These are phyloP conservation scores for Dendrostoma leiphaemia DNA, from an alignment of 2,329 filamentous ascomycete species.

Conservation along the genomic window DNA sequence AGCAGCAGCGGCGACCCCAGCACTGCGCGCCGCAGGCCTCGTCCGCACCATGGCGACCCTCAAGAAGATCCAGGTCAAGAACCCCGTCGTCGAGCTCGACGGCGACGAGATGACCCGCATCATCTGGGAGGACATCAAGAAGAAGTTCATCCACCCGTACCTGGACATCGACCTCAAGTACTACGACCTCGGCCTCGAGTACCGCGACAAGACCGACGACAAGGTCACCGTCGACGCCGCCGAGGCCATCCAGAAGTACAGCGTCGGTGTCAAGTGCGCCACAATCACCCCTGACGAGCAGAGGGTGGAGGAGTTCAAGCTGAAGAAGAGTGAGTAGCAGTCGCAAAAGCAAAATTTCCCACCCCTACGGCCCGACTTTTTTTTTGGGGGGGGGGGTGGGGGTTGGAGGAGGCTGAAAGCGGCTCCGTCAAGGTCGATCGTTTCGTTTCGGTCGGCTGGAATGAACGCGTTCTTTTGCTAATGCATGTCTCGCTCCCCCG, in stretches of 20 bases:
- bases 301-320: conserved; percentile 94
- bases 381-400: neutral
- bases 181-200: conserved; percentile 90
- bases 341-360: no score
- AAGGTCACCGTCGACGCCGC: conserved; percentile 94
- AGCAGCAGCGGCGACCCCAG: conserved; percentile 26
- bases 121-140: conserved; percentile 99
- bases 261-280: conserved; percentile 97
- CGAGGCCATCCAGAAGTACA: conserved; percentile 98
- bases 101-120: conserved; percentile 96
- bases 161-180: conserved; percentile 98
- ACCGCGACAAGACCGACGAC: conserved; percentile 94
- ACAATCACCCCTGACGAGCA: conserved; percentile 98
- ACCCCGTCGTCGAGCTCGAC: conserved; percentile 96
- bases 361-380: neutral
- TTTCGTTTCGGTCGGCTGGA: no score
- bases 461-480: no score
- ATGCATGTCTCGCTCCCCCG: conserved; percentile 10
- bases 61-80: conserved; percentile 98
- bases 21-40: conserved; percentile 9
- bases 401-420: neutral
- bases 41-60: conserved; percentile 53
- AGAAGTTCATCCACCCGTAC: conserved; percentile 96
- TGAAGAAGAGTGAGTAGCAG: conserved; percentile 81
- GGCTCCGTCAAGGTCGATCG: no score